Evolutionary conservation across 139 green algal species (phyloP).

Genomic region (Microglena sp.): DNA sequence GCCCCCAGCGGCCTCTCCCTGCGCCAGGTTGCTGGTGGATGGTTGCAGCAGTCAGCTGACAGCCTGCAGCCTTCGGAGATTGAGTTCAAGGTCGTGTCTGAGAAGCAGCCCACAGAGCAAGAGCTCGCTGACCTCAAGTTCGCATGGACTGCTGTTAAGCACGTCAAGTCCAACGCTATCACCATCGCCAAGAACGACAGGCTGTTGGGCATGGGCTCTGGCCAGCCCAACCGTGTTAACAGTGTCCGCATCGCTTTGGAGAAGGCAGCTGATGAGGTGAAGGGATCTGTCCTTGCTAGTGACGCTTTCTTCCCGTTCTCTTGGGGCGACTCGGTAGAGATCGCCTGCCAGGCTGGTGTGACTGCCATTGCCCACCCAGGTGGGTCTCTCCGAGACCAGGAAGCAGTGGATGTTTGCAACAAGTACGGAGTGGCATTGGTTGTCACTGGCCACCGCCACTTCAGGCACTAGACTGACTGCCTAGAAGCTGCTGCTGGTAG

Average conservation of each 20-base stretch:
- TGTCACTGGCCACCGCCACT: constrained; percentile 88
- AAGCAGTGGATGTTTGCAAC: constrained; percentile 91
- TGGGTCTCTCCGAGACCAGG: constrained; percentile 84
- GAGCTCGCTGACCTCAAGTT: constrained; percentile 93
- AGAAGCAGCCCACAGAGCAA: constrained; percentile 73
- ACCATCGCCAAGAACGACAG: constrained; percentile 85
- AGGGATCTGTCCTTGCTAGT: constrained; percentile 82
- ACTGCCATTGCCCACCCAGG: constrained; percentile 92
- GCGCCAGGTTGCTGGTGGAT: constrained; percentile 75
- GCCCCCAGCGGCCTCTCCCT: constrained; percentile 53
- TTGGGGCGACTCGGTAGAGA: constrained; percentile 92
- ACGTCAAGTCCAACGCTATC: constrained; percentile 99
- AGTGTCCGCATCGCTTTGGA: constrained; percentile 18
- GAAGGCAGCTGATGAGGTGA: constrained; percentile 16
- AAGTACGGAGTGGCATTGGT: constrained; percentile 95
- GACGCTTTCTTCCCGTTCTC: constrained; percentile 99
- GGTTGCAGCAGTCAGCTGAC: constrained; percentile 83
- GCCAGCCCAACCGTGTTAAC: constrained; percentile 98
- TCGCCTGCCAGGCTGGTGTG: constrained; percentile 87
- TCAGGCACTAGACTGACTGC: too few relatives aligned
- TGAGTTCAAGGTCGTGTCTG: constrained; percentile 72
- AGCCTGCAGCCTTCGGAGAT: constrained; percentile 64
- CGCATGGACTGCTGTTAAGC: constrained; percentile 93
- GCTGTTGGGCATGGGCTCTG: constrained; percentile 95
- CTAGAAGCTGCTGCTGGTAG: too few relatives aligned